These are phyloP conservation scores for Coemansia umbellata DNA, from an alignment of 192 early-diverging fungal species.

Conservation along the genomic window DNA sequence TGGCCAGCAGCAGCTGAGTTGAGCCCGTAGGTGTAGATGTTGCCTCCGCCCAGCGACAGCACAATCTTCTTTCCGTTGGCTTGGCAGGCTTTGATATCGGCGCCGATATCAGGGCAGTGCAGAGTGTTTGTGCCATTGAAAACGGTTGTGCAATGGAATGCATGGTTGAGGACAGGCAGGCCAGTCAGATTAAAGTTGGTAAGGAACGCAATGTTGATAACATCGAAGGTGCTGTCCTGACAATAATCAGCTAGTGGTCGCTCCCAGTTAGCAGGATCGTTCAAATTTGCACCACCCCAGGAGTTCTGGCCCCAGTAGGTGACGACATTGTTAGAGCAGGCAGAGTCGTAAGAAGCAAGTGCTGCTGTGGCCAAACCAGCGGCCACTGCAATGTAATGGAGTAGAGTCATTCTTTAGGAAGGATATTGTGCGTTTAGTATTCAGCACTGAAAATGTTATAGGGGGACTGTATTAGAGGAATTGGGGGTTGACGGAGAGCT, in stretches of 20 bases:
- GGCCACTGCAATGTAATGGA: no score
- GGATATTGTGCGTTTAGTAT: no score
- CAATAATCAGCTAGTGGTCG: slow-evolving; percentile 57
- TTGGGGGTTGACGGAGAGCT: no score
- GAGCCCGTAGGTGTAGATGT: slow-evolving; percentile 61
- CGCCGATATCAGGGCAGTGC: slow-evolving; percentile 63
- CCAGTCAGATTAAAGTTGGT: slow-evolving; percentile 59
- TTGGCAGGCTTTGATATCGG: slow-evolving; percentile 72
- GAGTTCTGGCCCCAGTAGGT: slow-evolving; percentile 63
- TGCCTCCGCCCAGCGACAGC: slow-evolving; percentile 68
- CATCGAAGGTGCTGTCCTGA: slow-evolving; percentile 50
- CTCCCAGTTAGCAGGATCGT: slow-evolving; percentile 41
- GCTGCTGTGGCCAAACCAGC: no score
- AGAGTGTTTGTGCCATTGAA: slow-evolving; percentile 59
- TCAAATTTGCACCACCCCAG: slow-evolving; percentile 54
- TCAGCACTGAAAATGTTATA: no score
- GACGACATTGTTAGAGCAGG: slow-evolving; percentile 52
- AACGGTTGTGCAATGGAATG: slow-evolving; percentile 60
- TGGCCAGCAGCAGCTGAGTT: slow-evolving; percentile 51
- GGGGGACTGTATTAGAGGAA: no score
- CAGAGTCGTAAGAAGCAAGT: slow-evolving; percentile 17
- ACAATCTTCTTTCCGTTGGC: slow-evolving; percentile 67
- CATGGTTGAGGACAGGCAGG: slow-evolving; percentile 64
- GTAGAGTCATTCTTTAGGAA: no score
- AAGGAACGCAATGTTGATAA: slow-evolving; percentile 61